Percentiles rank a stretch among this genome's conserved stretches.
Evolutionary conservation across 2,329 filamentous ascomycete species (phyloP).

Genomic region (Akanthomyces dipterigenus): DNA sequence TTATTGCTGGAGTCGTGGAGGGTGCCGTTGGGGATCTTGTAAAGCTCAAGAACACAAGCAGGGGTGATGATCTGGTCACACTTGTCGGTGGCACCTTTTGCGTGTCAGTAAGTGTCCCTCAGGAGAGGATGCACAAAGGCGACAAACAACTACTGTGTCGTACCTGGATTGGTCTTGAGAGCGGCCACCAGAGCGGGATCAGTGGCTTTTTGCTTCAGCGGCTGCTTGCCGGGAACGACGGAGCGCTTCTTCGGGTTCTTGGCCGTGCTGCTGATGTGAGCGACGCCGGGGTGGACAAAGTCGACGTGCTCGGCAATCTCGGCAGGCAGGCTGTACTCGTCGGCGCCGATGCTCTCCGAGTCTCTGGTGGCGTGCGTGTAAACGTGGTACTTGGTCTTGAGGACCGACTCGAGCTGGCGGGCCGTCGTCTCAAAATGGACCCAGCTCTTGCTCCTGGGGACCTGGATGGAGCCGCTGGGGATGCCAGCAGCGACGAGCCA

Average conservation of each 20-base stretch:
- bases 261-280: background rate
- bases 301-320: conserved; percentile 30
- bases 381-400: conserved; percentile 35
- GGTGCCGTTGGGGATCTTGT: conserved; percentile 26
- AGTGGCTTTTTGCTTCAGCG: conserved; percentile 15
- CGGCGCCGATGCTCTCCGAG: conserved; percentile 28
- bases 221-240: too few relatives aligned
- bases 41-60: conserved; percentile 42
- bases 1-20: conserved; percentile 24
- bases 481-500: conserved; percentile 51
- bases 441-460: conserved; percentile 43
- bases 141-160: too few relatives aligned
- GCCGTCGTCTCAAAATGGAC: conserved; percentile 13
- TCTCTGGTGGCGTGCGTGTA: conserved; percentile 31
- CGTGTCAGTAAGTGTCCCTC: too few relatives aligned
- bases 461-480: conserved; percentile 34
- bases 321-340: conserved; percentile 31
- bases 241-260: too few relatives aligned
- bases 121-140: too few relatives aligned
- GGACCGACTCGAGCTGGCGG: conserved; percentile 30
- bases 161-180: too few relatives aligned
- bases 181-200: too few relatives aligned
- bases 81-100: too few relatives aligned
- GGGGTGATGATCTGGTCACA: conserved; percentile 37
- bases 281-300: conserved; percentile 31